Evolutionary conservation across 2,329 filamentous ascomycete genomes (phyloP), one percentile per base, ranked within the genome.

Genomic region (Talaromyces amestolkiae): DNA sequence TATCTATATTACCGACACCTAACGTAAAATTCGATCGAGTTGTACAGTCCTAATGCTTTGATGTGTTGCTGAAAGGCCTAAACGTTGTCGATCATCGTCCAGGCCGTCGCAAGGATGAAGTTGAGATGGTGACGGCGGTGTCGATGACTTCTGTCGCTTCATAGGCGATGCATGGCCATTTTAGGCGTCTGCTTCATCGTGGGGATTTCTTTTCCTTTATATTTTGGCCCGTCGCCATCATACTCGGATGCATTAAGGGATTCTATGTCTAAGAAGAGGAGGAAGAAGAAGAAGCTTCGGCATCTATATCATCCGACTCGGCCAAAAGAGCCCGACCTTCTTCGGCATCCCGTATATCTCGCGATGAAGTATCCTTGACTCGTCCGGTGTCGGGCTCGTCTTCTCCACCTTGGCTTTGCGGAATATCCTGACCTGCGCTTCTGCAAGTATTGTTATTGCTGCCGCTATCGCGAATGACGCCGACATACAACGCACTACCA

Each of bases 401-500:
- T 37, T 35, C 35, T 43, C 45, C 27, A 24, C 37, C 22, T 15
- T 47, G 47, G 3, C 27, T 33, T 37, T 56, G 53, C 10, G 33
- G 11, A n/a, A 7, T 39, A 43, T 51, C 59, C 15, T 24, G 35
- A 39, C 5, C 31, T n/a, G 37, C 35, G 31, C 31, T 45, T 8
- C 39, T 58, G n/a, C 31, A 24, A 13, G 54, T 13, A 39, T 41
- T 64, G 13, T 49, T 64, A n/a, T 39, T 64, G 19, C 39, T 64
- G 47, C 35, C 24, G n/a, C 35, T 65, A 15, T 82, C 81, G 65
- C 82, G 83, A 64, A 83, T 81, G 72, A 88, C 76, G 0, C 87
- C 87, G 60, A 91, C 86, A 72, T 86, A 89, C 33, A 91, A 79
- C 2, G 87, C 88, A 67, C 86, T 86, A 0, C 84, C 85, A n/a